Conservation (phyloP, 495 filamentous ascomycete genomes). For the Hypoxylon fuscum region DNA sequence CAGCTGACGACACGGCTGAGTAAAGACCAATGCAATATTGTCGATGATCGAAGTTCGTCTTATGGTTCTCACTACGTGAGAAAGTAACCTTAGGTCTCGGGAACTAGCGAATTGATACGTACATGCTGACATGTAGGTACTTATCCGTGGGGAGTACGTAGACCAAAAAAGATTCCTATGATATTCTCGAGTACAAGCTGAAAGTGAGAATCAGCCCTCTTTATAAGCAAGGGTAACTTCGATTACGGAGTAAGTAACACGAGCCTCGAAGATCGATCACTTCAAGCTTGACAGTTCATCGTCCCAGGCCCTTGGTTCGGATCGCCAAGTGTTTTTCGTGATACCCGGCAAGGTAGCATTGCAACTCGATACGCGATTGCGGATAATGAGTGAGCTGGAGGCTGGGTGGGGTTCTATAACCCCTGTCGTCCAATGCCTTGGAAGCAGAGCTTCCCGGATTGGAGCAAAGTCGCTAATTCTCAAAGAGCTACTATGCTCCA, state of each 20-base stretch:
- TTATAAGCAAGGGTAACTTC: conserved; percentile 1
- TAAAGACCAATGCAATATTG: neutral
- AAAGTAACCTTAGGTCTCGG: neutral
- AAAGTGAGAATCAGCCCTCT: neutral
- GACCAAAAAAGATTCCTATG: too few relatives aligned
- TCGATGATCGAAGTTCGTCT: conserved; percentile 7
- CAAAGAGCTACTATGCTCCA: conserved; percentile 16
- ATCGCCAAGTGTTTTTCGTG: conserved; percentile 10
- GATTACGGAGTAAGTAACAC: conserved; percentile 1
- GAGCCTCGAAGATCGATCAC: neutral
- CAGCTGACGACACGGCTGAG: neutral
- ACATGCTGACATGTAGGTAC: too few relatives aligned
- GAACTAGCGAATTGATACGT: neutral
- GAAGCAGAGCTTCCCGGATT: conserved; percentile 7
- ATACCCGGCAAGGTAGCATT: conserved; percentile 12
- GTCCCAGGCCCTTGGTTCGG: conserved; percentile 26
- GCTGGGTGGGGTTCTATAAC: neutral
- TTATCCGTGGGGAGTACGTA: too few relatives aligned
- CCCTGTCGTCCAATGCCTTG: conserved; percentile 24
- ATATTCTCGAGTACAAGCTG: too few relatives aligned
- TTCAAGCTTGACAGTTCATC: too few relatives aligned
- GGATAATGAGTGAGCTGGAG: conserved; percentile 3
- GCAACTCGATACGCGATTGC: conserved; percentile 1
- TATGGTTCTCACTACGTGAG: neutral
- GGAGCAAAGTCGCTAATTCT: neutral